These are phyloP conservation scores for Corymbia calophylla DNA, from an alignment of 441 rosid species.

Conservation along the genomic window DNA sequence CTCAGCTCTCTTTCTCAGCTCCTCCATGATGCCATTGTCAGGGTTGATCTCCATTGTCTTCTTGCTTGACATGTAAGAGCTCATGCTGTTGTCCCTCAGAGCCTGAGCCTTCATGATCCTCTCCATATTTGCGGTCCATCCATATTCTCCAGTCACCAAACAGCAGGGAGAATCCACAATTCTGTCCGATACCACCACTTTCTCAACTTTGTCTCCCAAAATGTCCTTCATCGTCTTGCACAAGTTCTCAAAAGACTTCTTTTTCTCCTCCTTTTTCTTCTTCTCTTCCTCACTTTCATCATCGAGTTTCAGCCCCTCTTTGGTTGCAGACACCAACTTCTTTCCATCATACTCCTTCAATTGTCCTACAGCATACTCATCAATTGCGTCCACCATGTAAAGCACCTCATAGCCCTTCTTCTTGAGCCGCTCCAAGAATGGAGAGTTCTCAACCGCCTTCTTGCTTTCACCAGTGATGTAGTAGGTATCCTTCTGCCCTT, in stretches of 20 bases:
- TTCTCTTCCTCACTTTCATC: not conserved
- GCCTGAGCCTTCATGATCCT: constrained; percentile 1
- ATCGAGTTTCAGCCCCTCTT: not conserved
- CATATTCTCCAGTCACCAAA: constrained; percentile 1
- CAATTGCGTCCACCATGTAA: not conserved
- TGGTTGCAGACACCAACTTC: constrained; percentile 7
- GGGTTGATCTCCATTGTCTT: constrained; percentile 7
- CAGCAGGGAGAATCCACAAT: constrained; percentile 1
- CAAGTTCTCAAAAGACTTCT: not conserved
- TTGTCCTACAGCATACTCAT: not conserved
- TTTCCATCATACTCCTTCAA: constrained; percentile 1
- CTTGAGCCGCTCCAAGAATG: constrained; percentile 2
- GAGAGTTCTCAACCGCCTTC: constrained; percentile 2
- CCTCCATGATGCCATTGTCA: constrained; percentile 1
- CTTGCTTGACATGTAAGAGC: constrained; percentile 7
- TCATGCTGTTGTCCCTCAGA: constrained; percentile 2
- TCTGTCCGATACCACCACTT: not conserved
- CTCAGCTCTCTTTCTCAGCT: constrained; percentile 3
- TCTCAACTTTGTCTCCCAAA: not conserved
- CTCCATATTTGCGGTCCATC: constrained; percentile 1
- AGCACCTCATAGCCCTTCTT: constrained; percentile 1
- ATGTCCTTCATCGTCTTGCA: constrained; percentile 1
- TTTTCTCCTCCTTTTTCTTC: constrained; percentile 4
- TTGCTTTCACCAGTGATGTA: constrained; percentile 1
- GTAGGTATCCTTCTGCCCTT: not conserved